Evolutionary conservation across 805 yeast genomes (phyloP).

Genomic region (Zygoascus biomembranicola): DNA sequence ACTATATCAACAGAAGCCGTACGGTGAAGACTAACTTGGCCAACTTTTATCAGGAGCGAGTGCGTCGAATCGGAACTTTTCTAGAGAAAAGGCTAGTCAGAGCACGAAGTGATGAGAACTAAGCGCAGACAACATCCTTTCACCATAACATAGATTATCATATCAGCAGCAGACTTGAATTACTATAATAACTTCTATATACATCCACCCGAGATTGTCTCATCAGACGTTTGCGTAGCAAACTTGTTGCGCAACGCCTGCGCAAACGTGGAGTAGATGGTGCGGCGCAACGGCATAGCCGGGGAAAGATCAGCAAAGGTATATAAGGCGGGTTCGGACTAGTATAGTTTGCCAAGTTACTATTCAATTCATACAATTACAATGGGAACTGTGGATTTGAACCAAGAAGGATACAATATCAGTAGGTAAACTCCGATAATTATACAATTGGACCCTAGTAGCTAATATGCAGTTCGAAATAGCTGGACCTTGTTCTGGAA

Average conservation of each 20-base stretch:
- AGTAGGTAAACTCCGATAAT: conserved; percentile 4
- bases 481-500: conserved; percentile 24
- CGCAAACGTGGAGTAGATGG: no score
- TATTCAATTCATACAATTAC: not conserved
- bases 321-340: no score
- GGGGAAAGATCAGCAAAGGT: no score
- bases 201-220: no score
- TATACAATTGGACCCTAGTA: not conserved
- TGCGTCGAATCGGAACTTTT: not conserved
- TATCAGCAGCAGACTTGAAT: no score
- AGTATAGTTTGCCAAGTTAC: no score
- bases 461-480: conserved; percentile 4
- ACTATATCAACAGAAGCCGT: not conserved
- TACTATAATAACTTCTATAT: no score
- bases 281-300: no score
- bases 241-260: no score
- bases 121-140: not conserved
- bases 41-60: not conserved
- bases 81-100: not conserved
- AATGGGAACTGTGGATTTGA: conserved; percentile 12
- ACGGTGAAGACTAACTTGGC: not conserved
- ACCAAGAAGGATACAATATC: conserved; percentile 23
- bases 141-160: no score
- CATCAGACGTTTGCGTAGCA: no score
- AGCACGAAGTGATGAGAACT: not conserved